Evolutionary conservation across 1,139 yeast species (phyloP).

Genomic region (Zygoascus sp.): DNA sequence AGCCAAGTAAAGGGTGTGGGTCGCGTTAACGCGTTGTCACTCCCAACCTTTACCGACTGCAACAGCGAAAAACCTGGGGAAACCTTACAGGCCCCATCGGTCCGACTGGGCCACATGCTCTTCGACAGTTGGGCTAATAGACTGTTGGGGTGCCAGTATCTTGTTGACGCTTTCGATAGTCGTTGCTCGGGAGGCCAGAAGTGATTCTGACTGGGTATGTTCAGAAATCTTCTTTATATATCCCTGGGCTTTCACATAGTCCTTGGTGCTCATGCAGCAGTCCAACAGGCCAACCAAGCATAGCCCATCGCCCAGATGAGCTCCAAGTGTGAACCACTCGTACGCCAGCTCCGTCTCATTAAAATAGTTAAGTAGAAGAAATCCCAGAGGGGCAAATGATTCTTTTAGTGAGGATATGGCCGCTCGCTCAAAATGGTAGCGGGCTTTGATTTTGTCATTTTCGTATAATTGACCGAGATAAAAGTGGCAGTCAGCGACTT

Average conservation of each 20-base stretch:
- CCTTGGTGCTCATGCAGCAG: constrained; percentile 22
- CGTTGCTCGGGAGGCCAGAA: constrained; percentile 3
- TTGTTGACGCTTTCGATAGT: background rate
- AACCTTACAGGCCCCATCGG: constrained; percentile 5
- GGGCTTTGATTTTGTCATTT: constrained; percentile 38
- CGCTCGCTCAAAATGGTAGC: constrained; percentile 68
- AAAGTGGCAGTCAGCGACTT: constrained; percentile 66
- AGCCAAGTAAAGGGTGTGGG: background rate
- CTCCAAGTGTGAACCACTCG: constrained; percentile 84
- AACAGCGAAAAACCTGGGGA: background rate
- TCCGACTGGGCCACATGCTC: constrained; percentile 1
- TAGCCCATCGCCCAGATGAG: constrained; percentile 53
- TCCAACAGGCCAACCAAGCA: constrained; percentile 79
- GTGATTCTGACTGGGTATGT: background rate
- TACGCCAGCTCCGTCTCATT: constrained; percentile 50
- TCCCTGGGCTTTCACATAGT: constrained; percentile 12
- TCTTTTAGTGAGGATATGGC: constrained; percentile 76
- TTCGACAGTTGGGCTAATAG: too few relatives aligned
- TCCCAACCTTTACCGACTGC: too few relatives aligned
- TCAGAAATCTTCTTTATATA: constrained; percentile 4
- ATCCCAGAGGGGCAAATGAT: constrained; percentile 72
- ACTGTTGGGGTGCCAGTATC: background rate
- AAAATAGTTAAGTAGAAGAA: constrained; percentile 53
- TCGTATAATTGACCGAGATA: constrained; percentile 65
- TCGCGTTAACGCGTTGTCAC: constrained; percentile 1